Evolutionary conservation across 441 rosid species (phyloP).

Genomic region (Gossypium gossypioides): DNA sequence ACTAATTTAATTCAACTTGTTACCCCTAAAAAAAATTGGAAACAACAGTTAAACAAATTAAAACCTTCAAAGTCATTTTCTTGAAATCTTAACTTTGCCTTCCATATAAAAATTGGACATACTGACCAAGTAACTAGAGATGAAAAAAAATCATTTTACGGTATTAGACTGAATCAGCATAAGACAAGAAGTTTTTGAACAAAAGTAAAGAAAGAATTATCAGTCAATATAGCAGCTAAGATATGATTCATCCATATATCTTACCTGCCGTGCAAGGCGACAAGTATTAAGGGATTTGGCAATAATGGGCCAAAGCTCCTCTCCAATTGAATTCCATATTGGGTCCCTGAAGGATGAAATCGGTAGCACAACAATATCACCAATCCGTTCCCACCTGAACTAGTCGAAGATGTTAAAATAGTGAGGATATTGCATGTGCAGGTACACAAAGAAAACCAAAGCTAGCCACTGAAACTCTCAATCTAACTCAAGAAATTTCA

Average conservation of each 20-base stretch:
- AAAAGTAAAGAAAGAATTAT: neutral
- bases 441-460: neutral
- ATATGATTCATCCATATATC: conserved; percentile 11
- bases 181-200: neutral
- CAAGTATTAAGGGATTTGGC: conserved; percentile 53
- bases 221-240: neutral
- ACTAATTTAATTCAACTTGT: neutral
- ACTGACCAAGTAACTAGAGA: neutral
- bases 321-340: conserved; percentile 55
- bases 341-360: conserved; percentile 71
- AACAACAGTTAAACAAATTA: neutral
- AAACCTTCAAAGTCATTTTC: neutral
- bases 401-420: conserved; percentile 12
- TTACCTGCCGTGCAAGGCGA: conserved; percentile 80
- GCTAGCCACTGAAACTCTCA: neutral
- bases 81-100: neutral
- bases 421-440: neutral
- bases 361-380: conserved; percentile 83
- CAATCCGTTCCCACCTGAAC: conserved; percentile 82
- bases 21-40: neutral
- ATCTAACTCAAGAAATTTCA: neutral
- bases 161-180: neutral
- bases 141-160: neutral
- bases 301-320: conserved; percentile 65
- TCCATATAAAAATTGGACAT: neutral